Base-by-base conservation (phyloP, 805 yeast genomes). In the Metschnikowia kunwiensis region DNA sequence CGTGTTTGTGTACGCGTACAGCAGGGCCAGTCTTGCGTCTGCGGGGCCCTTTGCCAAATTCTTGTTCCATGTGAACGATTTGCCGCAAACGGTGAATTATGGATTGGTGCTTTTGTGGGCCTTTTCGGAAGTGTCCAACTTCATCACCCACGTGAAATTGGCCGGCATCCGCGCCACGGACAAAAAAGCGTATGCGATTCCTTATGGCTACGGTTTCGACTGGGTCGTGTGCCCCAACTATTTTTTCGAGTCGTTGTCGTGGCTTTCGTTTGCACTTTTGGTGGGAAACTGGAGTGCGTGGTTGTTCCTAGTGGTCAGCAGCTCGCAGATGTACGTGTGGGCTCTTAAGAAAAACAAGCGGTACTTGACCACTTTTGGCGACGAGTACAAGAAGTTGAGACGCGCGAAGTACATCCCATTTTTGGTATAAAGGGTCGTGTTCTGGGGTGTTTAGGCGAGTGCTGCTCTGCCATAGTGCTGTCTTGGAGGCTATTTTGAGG, bases 141-240 rank as follows among this genome's bases (percentile, higher is more conserved):
- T 77, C 36, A 65, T 74, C 35, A 75, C 86, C 18, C 98, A 93
- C 60, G 52, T 74, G 38, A 78, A 76, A 38, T 74, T 93, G 57
- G 70, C 79, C 49, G 51, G 63, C 19, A 63, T 85, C 46, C 72
- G 93, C 51, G 53, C 72, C 4, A 71, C 77, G 33, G 78, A 72
- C 39, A 47, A 58, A 7, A 65, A 61, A 50, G 79, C 73, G 40
- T 82, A 82, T 47, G 74, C 67, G 32, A 81, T 84, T 50, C 94
- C 97, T 15, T 70, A 72, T 43, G 96, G 96, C 13, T 94, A 86
- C 50, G 84, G 91, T 7, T 93, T 93, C 57, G 72, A 77, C 42
- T 61, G 70, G 40, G 85, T 89, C 23, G 80, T 93, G n/a, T 84
- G 87, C 60, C 98, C 98, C 48, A 93, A 93, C 67, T 93, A 93